A percentile compares a stretch with the other conserved stretches of the same genome.
Evolutionary conservation across 2,329 filamentous ascomycete genomes (phyloP).

Genomic region (Trichoderma cornu-damae): DNA sequence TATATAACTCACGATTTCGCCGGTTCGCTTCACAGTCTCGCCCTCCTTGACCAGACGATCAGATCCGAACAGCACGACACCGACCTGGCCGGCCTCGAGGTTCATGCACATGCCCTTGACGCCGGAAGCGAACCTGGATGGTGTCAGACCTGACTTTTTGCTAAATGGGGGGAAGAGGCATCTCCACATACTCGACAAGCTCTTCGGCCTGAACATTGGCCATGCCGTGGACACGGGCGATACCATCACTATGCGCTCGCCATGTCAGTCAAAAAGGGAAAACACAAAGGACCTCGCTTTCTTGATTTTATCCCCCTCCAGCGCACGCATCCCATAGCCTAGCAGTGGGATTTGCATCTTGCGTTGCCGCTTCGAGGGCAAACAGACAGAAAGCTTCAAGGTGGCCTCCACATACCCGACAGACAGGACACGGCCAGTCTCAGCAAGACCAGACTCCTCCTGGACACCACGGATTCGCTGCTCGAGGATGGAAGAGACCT

Average conservation of each 20-base stretch:
- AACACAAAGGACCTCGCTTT: not conserved
- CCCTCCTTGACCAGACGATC: conserved; percentile 99
- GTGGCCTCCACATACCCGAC: conserved; percentile 73
- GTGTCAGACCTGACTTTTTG: conserved; percentile 22
- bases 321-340: conserved; percentile 6
- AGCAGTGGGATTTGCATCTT: not conserved
- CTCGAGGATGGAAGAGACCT: conserved; percentile 99
- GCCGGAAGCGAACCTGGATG: conserved; percentile 85
- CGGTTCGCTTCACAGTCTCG: conserved; percentile 99
- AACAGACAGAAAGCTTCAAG: not conserved
- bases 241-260: conserved; percentile 79
- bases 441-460: conserved; percentile 92
- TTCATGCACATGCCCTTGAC: conserved; percentile 99
- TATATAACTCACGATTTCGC: conserved; percentile 78
- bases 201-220: conserved; percentile 99
- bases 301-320: not conserved
- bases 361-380: not conserved
- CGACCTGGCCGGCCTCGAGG: conserved; percentile 99
- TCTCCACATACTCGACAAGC: conserved; percentile 85
- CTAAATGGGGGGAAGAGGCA: not conserved
- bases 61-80: conserved; percentile 99
- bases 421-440: conserved; percentile 97
- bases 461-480: conserved; percentile 98
- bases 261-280: conserved; percentile 28
- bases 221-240: conserved; percentile 99